Conservation (phyloP, 2,329 filamentous ascomycete genomes). For the Ascochyta pisi region DNA sequence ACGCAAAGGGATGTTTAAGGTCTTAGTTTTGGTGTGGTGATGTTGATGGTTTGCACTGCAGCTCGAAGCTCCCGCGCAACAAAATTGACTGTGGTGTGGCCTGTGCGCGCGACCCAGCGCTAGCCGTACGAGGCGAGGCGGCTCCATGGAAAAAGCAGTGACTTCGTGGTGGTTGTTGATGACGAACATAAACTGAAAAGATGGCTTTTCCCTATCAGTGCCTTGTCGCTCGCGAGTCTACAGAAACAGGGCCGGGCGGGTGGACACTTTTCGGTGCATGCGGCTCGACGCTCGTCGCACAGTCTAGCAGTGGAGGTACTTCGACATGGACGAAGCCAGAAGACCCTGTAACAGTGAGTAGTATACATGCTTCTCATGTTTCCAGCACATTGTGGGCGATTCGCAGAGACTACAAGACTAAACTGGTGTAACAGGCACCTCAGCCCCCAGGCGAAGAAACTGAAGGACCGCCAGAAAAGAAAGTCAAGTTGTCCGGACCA, state of each 20-base stretch:
- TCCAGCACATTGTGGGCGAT: neutral
- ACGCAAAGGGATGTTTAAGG: slow-evolving; percentile 99
- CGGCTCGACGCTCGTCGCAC: slow-evolving; percentile 71
- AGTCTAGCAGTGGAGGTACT: slow-evolving; percentile 39
- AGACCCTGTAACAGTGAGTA: slow-evolving; percentile 34
- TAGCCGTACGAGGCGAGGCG: slow-evolving; percentile 23
- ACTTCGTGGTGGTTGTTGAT: slow-evolving; percentile 9
- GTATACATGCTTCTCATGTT: neutral
- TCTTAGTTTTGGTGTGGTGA: slow-evolving; percentile 53
- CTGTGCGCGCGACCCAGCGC: slow-evolving; percentile 23
- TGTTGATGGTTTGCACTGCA: slow-evolving; percentile 30
- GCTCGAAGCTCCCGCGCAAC: slow-evolving; percentile 15
- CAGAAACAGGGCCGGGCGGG: slow-evolving; percentile 18
- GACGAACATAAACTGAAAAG: slow-evolving; percentile 4
- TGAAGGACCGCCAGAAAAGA: slow-evolving; percentile 51
- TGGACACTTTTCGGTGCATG: slow-evolving; percentile 74
- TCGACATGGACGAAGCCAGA: slow-evolving; percentile 40
- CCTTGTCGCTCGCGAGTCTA: slow-evolving; percentile 34
- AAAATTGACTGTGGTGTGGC: slow-evolving; percentile 39
- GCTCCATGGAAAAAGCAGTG: slow-evolving; percentile 11
- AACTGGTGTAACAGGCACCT: slow-evolving; percentile 29
- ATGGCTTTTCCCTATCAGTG: slow-evolving; percentile 53
- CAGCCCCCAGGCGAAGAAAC: slow-evolving; percentile 28
- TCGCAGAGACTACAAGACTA: neutral
- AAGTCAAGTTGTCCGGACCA: slow-evolving; percentile 48